These are phyloP conservation scores for Calonectria naviculata DNA, from an alignment of 2,329 filamentous ascomycete species.

Conservation along the genomic window DNA sequence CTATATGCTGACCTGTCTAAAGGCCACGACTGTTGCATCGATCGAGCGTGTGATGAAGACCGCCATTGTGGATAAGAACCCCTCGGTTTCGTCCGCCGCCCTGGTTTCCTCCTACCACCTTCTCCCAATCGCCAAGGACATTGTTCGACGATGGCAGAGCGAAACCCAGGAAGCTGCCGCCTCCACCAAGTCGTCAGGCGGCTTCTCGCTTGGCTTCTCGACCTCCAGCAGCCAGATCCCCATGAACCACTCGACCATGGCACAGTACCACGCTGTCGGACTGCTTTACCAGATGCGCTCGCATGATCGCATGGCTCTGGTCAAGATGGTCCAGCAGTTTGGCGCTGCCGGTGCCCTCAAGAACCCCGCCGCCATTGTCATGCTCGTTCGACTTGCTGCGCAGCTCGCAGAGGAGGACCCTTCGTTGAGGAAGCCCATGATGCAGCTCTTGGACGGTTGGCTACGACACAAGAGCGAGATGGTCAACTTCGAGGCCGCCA, in stretches of 20 bases:
- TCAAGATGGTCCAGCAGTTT: conserved; percentile 99
- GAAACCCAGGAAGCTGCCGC: conserved; percentile 98
- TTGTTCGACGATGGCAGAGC: conserved; percentile 97
- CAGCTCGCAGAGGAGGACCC: conserved; percentile 95
- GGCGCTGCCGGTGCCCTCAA: conserved; percentile 91
- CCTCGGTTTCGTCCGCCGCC: conserved; percentile 94
- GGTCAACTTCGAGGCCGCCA: conserved; percentile 99
- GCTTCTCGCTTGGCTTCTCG: conserved; percentile 93
- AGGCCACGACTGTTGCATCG: conserved; percentile 95
- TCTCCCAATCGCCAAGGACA: conserved; percentile 93
- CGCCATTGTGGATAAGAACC: conserved; percentile 98
- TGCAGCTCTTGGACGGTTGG: conserved; percentile 96
- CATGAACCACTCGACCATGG: conserved; percentile 96
- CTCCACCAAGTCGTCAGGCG: conserved; percentile 86
- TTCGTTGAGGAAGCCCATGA: conserved; percentile 93
- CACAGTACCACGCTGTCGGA: conserved; percentile 98
- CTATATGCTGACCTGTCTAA: conserved; percentile 40
- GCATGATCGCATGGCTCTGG: conserved; percentile 96
- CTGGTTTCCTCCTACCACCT: conserved; percentile 98
- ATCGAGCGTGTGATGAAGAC: conserved; percentile 99
- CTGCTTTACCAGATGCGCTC: conserved; percentile 97
- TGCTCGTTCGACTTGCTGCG: conserved; percentile 92
- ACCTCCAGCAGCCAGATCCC: conserved; percentile 78
- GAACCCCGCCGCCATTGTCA: conserved; percentile 90
- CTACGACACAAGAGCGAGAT: conserved; percentile 98